These are phyloP conservation scores for Pilaira anomala DNA, from an alignment of 192 early-diverging fungal species.

Conservation along the genomic window DNA sequence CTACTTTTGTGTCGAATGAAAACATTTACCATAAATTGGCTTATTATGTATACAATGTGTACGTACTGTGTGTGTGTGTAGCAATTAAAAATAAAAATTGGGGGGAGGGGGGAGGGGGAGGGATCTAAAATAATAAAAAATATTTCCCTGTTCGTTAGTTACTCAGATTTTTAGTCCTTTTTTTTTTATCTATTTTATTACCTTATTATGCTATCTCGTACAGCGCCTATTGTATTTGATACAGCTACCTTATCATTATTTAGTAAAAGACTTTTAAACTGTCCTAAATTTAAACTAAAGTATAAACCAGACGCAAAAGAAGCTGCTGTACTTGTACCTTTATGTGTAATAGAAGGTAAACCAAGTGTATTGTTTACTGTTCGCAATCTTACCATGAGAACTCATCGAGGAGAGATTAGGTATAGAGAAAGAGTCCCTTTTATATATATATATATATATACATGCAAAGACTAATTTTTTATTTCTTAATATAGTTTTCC, in stretches of 20 bases:
- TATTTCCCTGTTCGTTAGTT: no score
- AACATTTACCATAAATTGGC: no score
- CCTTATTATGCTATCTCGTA: not conserved
- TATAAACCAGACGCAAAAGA: constrained; percentile 25
- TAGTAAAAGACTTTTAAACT: constrained; percentile 23
- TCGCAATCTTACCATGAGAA: constrained; percentile 57
- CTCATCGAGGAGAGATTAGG: constrained; percentile 80
- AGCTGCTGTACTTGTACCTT: constrained; percentile 46
- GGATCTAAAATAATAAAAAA: no score
- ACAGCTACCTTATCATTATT: constrained; percentile 21
- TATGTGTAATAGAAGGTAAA: constrained; percentile 56
- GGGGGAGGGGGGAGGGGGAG: no score
- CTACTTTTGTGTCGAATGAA: no score
- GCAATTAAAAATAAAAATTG: no score
- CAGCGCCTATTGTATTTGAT: constrained; percentile 10
- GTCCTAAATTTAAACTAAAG: constrained; percentile 24
- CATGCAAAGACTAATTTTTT: not conserved
- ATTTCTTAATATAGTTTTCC: constrained; percentile 58
- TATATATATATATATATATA: no score
- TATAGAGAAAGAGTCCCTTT: constrained; percentile 27
- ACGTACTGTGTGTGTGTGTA: no score
- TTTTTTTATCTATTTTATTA: not conserved
- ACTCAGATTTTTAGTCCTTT: no score
- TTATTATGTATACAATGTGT: no score
- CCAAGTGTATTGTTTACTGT: constrained; percentile 79